Evolutionary conservation across 2,329 filamentous ascomycete genomes (phyloP), one percentile per base, ranked within the genome.

Genomic region (Acarospora socialis): DNA sequence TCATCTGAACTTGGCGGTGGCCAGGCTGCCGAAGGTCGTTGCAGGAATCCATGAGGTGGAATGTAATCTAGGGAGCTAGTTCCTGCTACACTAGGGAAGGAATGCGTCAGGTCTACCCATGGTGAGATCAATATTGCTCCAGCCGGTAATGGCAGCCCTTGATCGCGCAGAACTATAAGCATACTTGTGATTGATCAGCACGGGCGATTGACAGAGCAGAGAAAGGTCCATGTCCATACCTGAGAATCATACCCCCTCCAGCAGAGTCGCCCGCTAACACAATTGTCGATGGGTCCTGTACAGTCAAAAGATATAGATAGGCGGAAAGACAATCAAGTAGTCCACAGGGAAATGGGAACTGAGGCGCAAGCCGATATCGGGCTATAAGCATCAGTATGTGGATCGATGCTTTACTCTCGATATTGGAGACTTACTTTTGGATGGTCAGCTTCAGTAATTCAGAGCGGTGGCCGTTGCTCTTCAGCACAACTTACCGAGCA

Each of bases 31-130:
- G 83, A 93, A 0, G 87, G 90, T 46, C 79, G 83, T 45, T 95
- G 84, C 42, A 92, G 76, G 46, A 98, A 95, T 0, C 90, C 90
- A 43, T 77, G 68, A 1, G 75, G 59, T 4, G 90, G 90, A 20
- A 98, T 87, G 46, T 94, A 95, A 51, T 98, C 90, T 30, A 82
- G 56, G 1, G 72, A 70, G 30, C 71, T 74, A 23, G 83, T 72
- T 4, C 65, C 70, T 2, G 72, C 68, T n/a, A 93, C 69, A 43
- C 86, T 94, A 0, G 90, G 90, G 42, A 95, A 95, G 0, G 86
- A 94, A 51, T 95, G 87, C 0, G 83, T 92, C 32, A 95, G 60
- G 51, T 98, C 90, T 6, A 87, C 84, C 90, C 90, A 98, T 1
- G 90, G 90, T 30, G 83, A 93, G 31, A 95, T 81, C 23, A 95